phyloP scores from a whole-genome alignment of 805 yeast species.

The Lachancea meyersii region DNA sequence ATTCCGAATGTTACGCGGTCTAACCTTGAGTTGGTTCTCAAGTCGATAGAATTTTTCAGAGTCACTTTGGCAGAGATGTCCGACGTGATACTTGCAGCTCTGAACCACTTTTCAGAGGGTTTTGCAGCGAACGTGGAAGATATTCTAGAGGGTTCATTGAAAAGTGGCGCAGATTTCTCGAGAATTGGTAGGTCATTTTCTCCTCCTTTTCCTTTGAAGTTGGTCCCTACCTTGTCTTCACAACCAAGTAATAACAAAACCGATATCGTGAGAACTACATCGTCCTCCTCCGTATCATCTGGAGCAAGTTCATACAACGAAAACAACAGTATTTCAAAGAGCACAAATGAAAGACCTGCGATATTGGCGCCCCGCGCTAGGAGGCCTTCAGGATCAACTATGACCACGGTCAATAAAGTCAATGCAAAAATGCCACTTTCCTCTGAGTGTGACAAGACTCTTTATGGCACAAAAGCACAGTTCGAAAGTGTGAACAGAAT shows the following conservation, averaged over 20 bases:
- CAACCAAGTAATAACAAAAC: conserved; percentile 1
- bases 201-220: conserved; percentile 1
- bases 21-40: conserved; percentile 22
- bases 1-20: conserved; percentile 26
- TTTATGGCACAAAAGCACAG: conserved; percentile 1
- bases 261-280: conserved; percentile 3
- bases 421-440: conserved; percentile 2
- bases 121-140: conserved; percentile 24
- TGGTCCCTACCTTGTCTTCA: neutral
- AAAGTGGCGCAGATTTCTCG: conserved; percentile 10
- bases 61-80: conserved; percentile 25
- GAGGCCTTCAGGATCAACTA: conserved; percentile 7
- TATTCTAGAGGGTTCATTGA: conserved; percentile 23
- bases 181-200: conserved; percentile 1
- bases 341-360: conserved; percentile 5
- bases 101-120: conserved; percentile 21
- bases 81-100: conserved; percentile 21
- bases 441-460: conserved; percentile 4
- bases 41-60: conserved; percentile 31
- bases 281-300: conserved; percentile 11
- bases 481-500: conserved; percentile 5
- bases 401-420: neutral
- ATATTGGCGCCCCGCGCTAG: conserved; percentile 10
- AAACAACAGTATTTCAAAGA: neutral
- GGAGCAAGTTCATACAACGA: conserved; percentile 9